phyloP scores from a whole-genome alignment of 1,284 basidiomycete species.

The Coniferiporia sulphurascens region DNA sequence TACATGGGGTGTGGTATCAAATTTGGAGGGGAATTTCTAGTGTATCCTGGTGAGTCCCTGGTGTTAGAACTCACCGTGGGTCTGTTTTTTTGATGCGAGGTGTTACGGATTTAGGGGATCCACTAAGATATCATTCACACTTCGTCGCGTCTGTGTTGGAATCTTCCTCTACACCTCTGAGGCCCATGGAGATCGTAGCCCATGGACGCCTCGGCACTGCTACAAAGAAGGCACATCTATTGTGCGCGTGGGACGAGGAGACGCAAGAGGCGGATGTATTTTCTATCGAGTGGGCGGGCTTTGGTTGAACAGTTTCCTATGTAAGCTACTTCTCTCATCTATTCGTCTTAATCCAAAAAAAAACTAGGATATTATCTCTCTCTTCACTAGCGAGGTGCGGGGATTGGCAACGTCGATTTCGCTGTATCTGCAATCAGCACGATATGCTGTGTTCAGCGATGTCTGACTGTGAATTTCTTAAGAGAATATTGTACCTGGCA shows the following conservation, averaged over 20 bases:
- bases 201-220: conserved; percentile 95
- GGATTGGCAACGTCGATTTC: conserved; percentile 36
- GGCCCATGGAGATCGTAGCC: conserved; percentile 90
- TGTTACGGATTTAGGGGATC: conserved; percentile 64
- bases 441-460: conserved; percentile 10
- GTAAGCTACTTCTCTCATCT: not conserved
- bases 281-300: conserved; percentile 90
- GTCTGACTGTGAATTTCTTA: not conserved
- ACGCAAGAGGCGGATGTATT: conserved; percentile 67
- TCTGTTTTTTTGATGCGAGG: conserved; percentile 3
- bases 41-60: conserved; percentile 80
- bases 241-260: conserved; percentile 83
- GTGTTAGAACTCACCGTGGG: not conserved
- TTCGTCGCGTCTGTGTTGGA: conserved; percentile 84
- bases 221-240: conserved; percentile 93
- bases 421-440: conserved; percentile 31
- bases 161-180: conserved; percentile 54
- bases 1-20: conserved; percentile 86
- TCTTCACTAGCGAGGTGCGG: conserved; percentile 28
- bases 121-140: conserved; percentile 94
- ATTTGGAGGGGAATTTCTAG: conserved; percentile 94
- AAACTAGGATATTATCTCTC: conserved; percentile 14
- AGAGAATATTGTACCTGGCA: conserved; percentile 37
- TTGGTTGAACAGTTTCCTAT: conserved; percentile 49
- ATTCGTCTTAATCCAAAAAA: not conserved